Evolutionary conservation across 129 eudicot species (phyloP).

Genomic region (Sambucus nigra): DNA sequence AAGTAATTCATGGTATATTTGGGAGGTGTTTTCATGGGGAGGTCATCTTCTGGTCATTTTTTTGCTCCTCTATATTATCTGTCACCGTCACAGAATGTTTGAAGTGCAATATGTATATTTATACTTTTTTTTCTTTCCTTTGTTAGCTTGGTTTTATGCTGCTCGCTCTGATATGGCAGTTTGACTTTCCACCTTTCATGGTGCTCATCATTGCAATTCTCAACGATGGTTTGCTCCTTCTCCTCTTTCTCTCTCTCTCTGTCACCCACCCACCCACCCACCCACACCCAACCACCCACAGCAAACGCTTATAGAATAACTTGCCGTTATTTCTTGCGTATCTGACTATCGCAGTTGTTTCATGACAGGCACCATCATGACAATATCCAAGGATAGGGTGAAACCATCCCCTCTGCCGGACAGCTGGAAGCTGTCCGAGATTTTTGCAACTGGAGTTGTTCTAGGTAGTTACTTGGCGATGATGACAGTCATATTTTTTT

Average conservation of each 20-base stretch:
- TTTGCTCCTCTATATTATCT: not conserved
- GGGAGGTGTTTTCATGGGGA: too few relatives aligned
- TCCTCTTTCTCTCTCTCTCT: slow-evolving; percentile 8
- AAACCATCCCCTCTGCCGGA: slow-evolving; percentile 95
- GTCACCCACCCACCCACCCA: not conserved
- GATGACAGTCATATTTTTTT: slow-evolving; percentile 96
- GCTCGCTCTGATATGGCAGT: slow-evolving; percentile 85
- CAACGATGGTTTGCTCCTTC: slow-evolving; percentile 60
- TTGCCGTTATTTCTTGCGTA: not conserved
- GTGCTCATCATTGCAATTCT: slow-evolving; percentile 98
- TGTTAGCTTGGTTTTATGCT: slow-evolving; percentile 91
- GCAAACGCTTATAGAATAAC: too few relatives aligned
- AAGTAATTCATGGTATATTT: slow-evolving; percentile 16
- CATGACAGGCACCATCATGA: slow-evolving; percentile 88
- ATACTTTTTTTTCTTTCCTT: slow-evolving; percentile 6
- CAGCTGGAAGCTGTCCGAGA: slow-evolving; percentile 96
- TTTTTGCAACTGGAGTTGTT: slow-evolving; percentile 73
- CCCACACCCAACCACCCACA: not conserved
- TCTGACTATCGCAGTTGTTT: slow-evolving; percentile 6
- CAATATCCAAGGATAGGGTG: slow-evolving; percentile 94
- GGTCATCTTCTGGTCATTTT: not conserved
- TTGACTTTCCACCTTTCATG: slow-evolving; percentile 99
- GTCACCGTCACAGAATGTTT: not conserved
- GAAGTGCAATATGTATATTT: not conserved
- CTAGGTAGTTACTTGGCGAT: slow-evolving; percentile 88